Evolutionary conservation across 2,329 filamentous ascomycete genomes (phyloP).

Genomic region (Colletotrichum orchidophilum): DNA sequence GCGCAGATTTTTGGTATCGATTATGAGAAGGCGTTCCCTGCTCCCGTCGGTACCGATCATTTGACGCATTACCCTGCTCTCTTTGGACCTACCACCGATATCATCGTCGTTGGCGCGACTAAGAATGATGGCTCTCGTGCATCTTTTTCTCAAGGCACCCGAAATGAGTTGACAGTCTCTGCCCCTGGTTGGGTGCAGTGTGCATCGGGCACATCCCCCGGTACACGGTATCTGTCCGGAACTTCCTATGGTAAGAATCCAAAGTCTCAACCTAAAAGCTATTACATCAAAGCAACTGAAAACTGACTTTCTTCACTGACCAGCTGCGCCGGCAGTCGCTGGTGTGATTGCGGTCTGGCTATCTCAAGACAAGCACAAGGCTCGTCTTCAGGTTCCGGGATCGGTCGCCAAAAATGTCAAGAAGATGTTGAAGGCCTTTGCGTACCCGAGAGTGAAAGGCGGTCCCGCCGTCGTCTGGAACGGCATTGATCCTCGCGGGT

Average conservation of each 20-base stretch:
- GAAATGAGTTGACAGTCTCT: constrained; percentile 4
- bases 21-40: too few relatives aligned
- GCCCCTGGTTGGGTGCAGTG: background rate
- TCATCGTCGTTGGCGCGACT: constrained; percentile 24
- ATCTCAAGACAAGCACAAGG: background rate
- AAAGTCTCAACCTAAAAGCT: too few relatives aligned
- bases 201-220: background rate
- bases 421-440: constrained; percentile 1
- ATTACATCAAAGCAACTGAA: too few relatives aligned
- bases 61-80: constrained; percentile 9
- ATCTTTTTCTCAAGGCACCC: constrained; percentile 5
- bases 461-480: constrained; percentile 15
- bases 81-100: background rate
- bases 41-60: background rate
- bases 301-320: background rate
- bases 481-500: constrained; percentile 10
- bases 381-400: background rate
- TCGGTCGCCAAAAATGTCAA: constrained; percentile 17
- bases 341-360: constrained; percentile 25
- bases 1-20: too few relatives aligned
- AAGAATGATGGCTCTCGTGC: background rate
- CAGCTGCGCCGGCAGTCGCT: constrained; percentile 8
- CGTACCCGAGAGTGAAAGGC: background rate
- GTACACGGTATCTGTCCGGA: background rate
- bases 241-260: constrained; percentile 2